Conservation (phyloP, 2,329 filamentous ascomycete genomes). For the Xylaria sp. region DNA sequence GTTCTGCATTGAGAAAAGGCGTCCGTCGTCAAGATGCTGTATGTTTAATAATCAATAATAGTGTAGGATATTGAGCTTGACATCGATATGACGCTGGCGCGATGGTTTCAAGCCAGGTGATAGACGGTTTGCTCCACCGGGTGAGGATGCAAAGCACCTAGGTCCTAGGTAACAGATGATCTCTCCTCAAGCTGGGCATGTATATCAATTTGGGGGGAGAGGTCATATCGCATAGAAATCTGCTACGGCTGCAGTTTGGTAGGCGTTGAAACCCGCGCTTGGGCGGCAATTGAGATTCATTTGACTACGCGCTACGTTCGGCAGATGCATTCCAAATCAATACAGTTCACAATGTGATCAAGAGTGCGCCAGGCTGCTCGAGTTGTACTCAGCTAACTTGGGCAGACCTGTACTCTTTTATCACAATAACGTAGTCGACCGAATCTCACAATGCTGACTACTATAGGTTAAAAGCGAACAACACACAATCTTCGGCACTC, state of each 20-base stretch:
- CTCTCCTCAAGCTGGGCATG: constrained; percentile 56
- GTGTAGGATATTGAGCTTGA: constrained; percentile 41
- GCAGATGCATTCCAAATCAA: too few relatives aligned
- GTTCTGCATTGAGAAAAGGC: not conserved
- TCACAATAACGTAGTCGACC: too few relatives aligned
- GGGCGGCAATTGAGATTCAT: constrained; percentile 39
- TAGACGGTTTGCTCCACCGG: constrained; percentile 27
- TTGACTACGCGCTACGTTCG: constrained; percentile 25
- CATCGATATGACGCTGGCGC: constrained; percentile 29
- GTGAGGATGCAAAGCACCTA: constrained; percentile 40
- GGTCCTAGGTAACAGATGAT: constrained; percentile 51
- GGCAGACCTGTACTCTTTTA: too few relatives aligned
- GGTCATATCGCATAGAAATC: constrained; percentile 52
- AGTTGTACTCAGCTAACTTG: not conserved
- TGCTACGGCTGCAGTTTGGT: constrained; percentile 39
- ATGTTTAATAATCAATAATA: constrained; percentile 28
- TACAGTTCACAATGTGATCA: not conserved
- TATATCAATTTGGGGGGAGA: constrained; percentile 59
- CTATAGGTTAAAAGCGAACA: too few relatives aligned
- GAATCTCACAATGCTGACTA: too few relatives aligned
- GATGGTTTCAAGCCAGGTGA: constrained; percentile 31
- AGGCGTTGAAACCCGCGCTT: constrained; percentile 42
- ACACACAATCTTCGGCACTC: too few relatives aligned
- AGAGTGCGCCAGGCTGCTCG: not conserved
- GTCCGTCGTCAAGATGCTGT: constrained; percentile 10